Evolutionary conservation across 176 grass and related monocot species (phyloP).

Genomic region (Oryza glaberrima): DNA sequence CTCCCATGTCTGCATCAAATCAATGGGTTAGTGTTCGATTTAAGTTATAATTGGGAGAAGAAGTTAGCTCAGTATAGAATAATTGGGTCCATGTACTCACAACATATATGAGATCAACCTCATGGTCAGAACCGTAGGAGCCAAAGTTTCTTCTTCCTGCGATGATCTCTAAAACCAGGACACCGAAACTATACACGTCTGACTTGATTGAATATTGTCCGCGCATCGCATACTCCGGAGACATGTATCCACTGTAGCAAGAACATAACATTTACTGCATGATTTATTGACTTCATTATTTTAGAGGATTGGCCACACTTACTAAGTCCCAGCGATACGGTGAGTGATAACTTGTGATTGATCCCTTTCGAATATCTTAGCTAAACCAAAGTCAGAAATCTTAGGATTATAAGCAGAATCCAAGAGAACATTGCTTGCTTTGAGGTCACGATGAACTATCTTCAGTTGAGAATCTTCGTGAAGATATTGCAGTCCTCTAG

Average conservation of each 20-base stretch:
- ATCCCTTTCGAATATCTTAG: conserved; percentile 46
- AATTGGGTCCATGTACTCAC: not conserved
- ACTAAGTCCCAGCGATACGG: conserved; percentile 51
- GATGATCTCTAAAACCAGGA: conserved; percentile 8
- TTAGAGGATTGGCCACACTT: conserved; percentile 7
- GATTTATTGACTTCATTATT: not conserved
- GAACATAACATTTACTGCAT: not conserved
- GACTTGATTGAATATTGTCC: conserved; percentile 28
- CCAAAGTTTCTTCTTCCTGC: conserved; percentile 17
- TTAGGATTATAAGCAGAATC: conserved; percentile 46
- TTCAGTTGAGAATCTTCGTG: conserved; percentile 56
- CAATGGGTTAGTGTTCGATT: not conserved
- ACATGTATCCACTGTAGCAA: conserved; percentile 18
- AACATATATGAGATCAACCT: not conserved
- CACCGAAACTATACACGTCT: not conserved
- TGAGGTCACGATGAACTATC: conserved; percentile 36
- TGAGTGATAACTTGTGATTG: conserved; percentile 39
- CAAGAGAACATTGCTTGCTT: not conserved
- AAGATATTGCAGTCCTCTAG: conserved; percentile 54
- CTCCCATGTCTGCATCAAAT: conserved; percentile 39
- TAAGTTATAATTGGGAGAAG: not conserved
- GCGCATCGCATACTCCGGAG: conserved; percentile 29
- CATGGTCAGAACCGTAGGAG: not conserved
- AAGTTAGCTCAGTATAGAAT: not conserved
- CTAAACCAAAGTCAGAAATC: conserved; percentile 58